Conservation (phyloP, 805 yeast species). For the Ogataea nakhonphanomensis region DNA sequence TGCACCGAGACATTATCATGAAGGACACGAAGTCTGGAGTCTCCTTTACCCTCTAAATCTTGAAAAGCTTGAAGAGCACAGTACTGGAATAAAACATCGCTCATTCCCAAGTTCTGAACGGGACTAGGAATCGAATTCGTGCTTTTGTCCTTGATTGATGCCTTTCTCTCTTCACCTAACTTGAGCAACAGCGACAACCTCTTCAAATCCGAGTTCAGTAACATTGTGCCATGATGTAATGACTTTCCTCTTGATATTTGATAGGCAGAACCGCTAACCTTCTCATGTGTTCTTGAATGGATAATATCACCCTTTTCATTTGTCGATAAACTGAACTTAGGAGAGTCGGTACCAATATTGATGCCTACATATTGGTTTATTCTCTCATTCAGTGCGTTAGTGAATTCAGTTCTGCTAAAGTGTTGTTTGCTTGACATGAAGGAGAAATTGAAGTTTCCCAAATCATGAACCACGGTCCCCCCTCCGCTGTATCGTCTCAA, state of each 20-base stretch:
- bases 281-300: constrained; percentile 40
- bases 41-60: constrained; percentile 16
- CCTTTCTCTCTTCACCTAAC: constrained; percentile 17
- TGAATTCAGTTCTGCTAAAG: constrained; percentile 60
- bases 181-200: constrained; percentile 57
- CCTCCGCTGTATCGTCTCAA: constrained; percentile 88
- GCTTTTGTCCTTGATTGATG: constrained; percentile 25
- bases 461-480: constrained; percentile 94
- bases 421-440: constrained; percentile 59
- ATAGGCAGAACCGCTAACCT: constrained; percentile 91
- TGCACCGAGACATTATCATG: constrained; percentile 16
- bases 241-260: constrained; percentile 78
- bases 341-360: constrained; percentile 9
- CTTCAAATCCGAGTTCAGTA: constrained; percentile 63
- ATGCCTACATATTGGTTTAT: constrained; percentile 20
- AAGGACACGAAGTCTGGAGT: constrained; percentile 9
- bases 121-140: constrained; percentile 79
- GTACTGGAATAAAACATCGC: constrained; percentile 43
- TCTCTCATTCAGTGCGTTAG: constrained; percentile 22
- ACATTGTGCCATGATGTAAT: constrained; percentile 96
- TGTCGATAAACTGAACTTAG: constrained; percentile 37
- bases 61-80: constrained; percentile 41
- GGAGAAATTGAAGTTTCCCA: constrained; percentile 84
- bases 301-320: constrained; percentile 82
- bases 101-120: constrained; percentile 63